These are phyloP conservation scores for Punctularia strigosozonata DNA, from an alignment of 768 basidiomycete species.

Conservation along the genomic window DNA sequence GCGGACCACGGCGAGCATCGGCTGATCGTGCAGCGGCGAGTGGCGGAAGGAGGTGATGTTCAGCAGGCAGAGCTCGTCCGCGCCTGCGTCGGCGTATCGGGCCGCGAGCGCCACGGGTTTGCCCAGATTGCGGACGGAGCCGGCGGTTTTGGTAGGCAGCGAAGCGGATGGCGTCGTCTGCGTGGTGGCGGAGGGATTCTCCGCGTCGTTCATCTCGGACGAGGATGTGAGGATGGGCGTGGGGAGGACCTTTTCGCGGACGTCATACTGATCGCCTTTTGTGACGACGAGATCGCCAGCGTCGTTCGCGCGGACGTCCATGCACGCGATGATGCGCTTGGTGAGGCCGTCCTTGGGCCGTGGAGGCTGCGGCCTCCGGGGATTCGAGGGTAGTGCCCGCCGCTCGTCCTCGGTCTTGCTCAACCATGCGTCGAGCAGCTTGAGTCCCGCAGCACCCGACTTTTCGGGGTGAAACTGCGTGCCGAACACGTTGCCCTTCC, in stretches of 20 bases:
- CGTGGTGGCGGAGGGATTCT: no score
- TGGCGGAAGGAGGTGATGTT: slow-evolving; percentile 99
- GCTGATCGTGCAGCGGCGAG: slow-evolving; percentile 91
- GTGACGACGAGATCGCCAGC: slow-evolving; percentile 95
- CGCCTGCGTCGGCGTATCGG: slow-evolving; percentile 77
- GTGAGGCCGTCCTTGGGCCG: slow-evolving; percentile 58
- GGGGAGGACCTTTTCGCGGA: slow-evolving; percentile 62
- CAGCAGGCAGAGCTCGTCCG: slow-evolving; percentile 94
- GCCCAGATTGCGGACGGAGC: slow-evolving; percentile 89
- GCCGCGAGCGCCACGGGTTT: slow-evolving; percentile 89
- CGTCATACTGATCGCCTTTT: slow-evolving; percentile 98
- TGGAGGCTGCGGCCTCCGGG: slow-evolving; percentile 22
- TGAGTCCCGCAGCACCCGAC: slow-evolving; percentile 79
- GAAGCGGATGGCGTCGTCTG: no score
- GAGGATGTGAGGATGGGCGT: slow-evolving; percentile 11
- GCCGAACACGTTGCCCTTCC: slow-evolving; percentile 76
- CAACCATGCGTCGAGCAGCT: slow-evolving; percentile 74
- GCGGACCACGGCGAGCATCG: slow-evolving; percentile 93
- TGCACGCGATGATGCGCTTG: slow-evolving; percentile 91
- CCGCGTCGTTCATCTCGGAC: slow-evolving; percentile 8
- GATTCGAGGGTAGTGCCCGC: slow-evolving; percentile 21
- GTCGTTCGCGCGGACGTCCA: slow-evolving; percentile 97
- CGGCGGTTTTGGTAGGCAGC: slow-evolving; percentile 36
- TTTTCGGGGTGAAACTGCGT: slow-evolving; percentile 99
- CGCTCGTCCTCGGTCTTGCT: slow-evolving; percentile 34